These are phyloP conservation scores for Amanita exitialis DNA, from an alignment of 768 basidiomycete genomes.

Conservation along the genomic window DNA sequence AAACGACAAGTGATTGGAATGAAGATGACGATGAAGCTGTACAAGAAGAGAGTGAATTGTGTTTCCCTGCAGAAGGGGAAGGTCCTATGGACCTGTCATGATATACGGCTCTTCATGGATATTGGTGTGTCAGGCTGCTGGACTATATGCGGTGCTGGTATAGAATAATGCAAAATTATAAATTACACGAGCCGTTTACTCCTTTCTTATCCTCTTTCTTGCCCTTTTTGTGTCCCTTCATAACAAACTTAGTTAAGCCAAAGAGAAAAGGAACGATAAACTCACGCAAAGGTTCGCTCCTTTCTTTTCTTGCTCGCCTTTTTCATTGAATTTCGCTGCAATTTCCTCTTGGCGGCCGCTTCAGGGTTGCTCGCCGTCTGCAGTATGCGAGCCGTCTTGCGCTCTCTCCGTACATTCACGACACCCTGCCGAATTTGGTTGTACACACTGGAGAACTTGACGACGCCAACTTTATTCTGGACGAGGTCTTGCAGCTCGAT, in stretches of 20 bases:
- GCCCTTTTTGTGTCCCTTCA: slow-evolving; percentile 40
- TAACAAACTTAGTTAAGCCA: not conserved
- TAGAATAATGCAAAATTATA: slow-evolving; percentile 2
- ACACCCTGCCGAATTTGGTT: slow-evolving; percentile 70
- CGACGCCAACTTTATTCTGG: slow-evolving; percentile 81
- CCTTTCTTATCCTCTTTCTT: slow-evolving; percentile 34
- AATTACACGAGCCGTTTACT: slow-evolving; percentile 11
- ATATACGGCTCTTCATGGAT: not conserved
- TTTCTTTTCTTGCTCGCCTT: slow-evolving; percentile 85
- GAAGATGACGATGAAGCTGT: slow-evolving; percentile 79
- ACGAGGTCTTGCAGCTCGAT: slow-evolving; percentile 82
- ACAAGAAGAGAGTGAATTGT: slow-evolving; percentile 58
- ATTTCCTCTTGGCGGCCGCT: slow-evolving; percentile 64
- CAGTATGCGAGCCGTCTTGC: slow-evolving; percentile 51
- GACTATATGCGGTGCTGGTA: not conserved
- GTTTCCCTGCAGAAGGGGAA: slow-evolving; percentile 46
- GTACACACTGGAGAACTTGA: slow-evolving; percentile 71
- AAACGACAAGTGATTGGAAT: slow-evolving; percentile 85
- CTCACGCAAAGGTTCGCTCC: slow-evolving; percentile 48
- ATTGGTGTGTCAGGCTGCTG: not conserved
- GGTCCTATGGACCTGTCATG: slow-evolving; percentile 33
- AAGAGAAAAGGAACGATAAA: slow-evolving; percentile 7
- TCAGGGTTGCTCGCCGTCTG: slow-evolving; percentile 66
- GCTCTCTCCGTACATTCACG: slow-evolving; percentile 55
- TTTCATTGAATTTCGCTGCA: slow-evolving; percentile 63